Percentiles rank a stretch among this genome's conserved stretches.
Evolutionary conservation across 345 rosid genomes (phyloP).

Genomic region (Brassica incana): DNA sequence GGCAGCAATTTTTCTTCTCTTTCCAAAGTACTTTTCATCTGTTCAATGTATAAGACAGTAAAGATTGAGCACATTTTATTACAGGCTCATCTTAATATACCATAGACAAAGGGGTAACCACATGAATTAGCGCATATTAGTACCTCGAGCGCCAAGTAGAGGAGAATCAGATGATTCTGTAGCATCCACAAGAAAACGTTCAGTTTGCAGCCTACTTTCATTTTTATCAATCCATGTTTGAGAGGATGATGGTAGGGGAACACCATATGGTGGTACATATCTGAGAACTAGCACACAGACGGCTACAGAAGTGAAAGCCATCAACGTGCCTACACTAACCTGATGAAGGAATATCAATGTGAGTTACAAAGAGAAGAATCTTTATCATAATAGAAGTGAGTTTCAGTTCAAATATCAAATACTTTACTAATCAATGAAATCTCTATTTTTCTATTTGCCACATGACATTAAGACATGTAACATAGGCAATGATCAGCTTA

Average conservation of each 20-base stretch:
- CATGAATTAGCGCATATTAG: conserved; percentile 7
- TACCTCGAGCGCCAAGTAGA: conserved; percentile 51
- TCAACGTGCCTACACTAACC: conserved; percentile 76
- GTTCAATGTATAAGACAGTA: background rate
- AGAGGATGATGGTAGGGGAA: conserved; percentile 49
- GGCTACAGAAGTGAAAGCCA: conserved; percentile 72
- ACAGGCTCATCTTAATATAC: background rate
- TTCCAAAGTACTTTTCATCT: conserved; percentile 47
- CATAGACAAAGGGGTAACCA: background rate
- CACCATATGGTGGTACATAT: conserved; percentile 64
- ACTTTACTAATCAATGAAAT: conserved; percentile 15
- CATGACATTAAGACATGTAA: background rate
- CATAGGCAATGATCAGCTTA: conserved; percentile 32
- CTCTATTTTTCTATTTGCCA: conserved; percentile 8
- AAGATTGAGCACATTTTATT: background rate
- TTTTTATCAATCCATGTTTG: conserved; percentile 36
- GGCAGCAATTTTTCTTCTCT: conserved; percentile 57
- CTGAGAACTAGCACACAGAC: conserved; percentile 61
- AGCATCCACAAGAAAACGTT: conserved; percentile 28
- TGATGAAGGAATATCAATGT: conserved; percentile 31
- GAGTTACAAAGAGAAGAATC: conserved; percentile 6
- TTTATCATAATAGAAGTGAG: background rate
- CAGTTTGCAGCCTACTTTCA: conserved; percentile 33
- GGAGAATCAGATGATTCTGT: conserved; percentile 39
- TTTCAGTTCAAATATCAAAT: background rate